These are phyloP conservation scores for Dissophora globulifera DNA, from an alignment of 192 early-diverging fungal species.

Conservation along the genomic window DNA sequence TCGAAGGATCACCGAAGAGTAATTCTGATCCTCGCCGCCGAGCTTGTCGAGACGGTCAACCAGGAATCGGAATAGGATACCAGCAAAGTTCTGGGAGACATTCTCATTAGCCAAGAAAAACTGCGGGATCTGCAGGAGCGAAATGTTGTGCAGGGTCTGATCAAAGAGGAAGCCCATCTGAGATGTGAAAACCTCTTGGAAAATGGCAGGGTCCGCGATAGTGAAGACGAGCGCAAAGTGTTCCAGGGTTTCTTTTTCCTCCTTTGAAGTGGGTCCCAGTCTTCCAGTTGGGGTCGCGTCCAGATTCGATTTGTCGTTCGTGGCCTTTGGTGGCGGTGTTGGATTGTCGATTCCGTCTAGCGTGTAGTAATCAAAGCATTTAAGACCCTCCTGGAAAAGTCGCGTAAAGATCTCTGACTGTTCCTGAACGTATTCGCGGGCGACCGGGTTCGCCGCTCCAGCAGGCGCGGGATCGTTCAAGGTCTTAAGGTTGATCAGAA, in stretches of 20 bases:
- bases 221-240: slow-evolving; percentile 89
- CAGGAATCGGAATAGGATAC: slow-evolving; percentile 79
- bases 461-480: slow-evolving; percentile 69
- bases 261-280: slow-evolving; percentile 75
- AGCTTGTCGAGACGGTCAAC: slow-evolving; percentile 82
- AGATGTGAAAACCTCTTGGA: slow-evolving; percentile 95
- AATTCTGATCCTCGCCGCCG: slow-evolving; percentile 71
- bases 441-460: slow-evolving; percentile 59
- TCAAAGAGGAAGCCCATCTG: slow-evolving; percentile 90
- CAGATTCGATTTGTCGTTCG: slow-evolving; percentile 24
- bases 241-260: slow-evolving; percentile 93
- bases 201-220: slow-evolving; percentile 84
- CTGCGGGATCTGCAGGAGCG: slow-evolving; percentile 86
- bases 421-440: slow-evolving; percentile 73
- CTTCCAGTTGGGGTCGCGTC: slow-evolving; percentile 51
- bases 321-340: slow-evolving; percentile 29
- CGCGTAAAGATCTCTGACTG: slow-evolving; percentile 78
- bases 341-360: slow-evolving; percentile 69
- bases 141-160: slow-evolving; percentile 78
- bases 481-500: slow-evolving; percentile 76
- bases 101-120: slow-evolving; percentile 86
- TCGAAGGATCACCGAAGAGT: slow-evolving; percentile 82
- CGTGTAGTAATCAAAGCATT: slow-evolving; percentile 86
- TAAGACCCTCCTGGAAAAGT: slow-evolving; percentile 80
- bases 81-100: slow-evolving; percentile 80